Evolutionary conservation across 1,284 basidiomycete species (phyloP).

Genomic region (Ceratobasidium papillatum): DNA sequence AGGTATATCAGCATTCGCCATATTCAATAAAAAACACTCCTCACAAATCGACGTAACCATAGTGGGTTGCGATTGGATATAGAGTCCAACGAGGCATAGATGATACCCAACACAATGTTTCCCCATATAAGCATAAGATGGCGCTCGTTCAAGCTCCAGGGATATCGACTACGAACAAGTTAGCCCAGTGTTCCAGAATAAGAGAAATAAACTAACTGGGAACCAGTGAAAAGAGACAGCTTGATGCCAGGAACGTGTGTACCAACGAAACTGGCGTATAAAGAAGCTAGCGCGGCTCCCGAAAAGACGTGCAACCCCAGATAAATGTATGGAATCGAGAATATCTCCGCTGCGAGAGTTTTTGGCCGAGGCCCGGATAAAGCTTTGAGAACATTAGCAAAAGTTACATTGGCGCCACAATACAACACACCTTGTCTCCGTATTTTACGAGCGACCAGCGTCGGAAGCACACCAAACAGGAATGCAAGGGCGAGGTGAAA

Average conservation of each 20-base stretch:
- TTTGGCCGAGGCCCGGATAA: slow-evolving; percentile 5
- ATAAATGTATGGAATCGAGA: slow-evolving; percentile 1
- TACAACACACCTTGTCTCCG: slow-evolving; percentile 22
- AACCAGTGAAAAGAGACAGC: slow-evolving; percentile 33
- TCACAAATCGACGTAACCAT: slow-evolving; percentile 36
- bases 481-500: slow-evolving; percentile 11
- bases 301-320: slow-evolving; percentile 7
- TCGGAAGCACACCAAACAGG: slow-evolving; percentile 21
- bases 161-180: slow-evolving; percentile 14
- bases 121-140: slow-evolving; percentile 13
- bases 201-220: neutral
- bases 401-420: neutral
- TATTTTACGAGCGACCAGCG: slow-evolving; percentile 28
- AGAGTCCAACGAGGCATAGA: slow-evolving; percentile 3
- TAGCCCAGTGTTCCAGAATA: neutral
- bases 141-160: slow-evolving; percentile 29
- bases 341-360: slow-evolving; percentile 17
- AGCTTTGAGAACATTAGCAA: neutral
- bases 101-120: neutral
- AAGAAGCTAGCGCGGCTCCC: neutral
- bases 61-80: slow-evolving; percentile 1
- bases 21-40: neutral
- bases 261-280: slow-evolving; percentile 20
- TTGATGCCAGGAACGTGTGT: slow-evolving; percentile 20
- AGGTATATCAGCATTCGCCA: neutral